Evolutionary conservation across 2,329 filamentous ascomycete species (phyloP), one percentile per base, ranked within the genome.

Genomic region (Aspergillus quadricinctus): DNA sequence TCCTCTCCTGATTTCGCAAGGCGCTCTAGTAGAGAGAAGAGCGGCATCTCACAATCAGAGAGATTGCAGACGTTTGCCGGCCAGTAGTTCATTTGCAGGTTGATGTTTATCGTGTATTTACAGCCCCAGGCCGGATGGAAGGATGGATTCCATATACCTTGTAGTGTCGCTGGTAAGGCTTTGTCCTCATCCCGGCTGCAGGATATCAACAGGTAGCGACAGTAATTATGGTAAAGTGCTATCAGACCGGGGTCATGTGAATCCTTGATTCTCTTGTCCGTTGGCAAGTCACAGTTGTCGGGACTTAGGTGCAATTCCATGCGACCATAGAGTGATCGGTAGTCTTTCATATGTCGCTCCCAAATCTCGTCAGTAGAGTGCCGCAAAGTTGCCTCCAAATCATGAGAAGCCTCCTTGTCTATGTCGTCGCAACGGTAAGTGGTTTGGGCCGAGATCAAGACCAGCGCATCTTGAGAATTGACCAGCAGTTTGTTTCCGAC

Each of bases 1-100:
- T 80, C 79, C 0, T 70, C 70, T 0, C 83, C 83, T 61, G 63
- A 57, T 27, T 41, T 57, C 58, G 66, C 60, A 59, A 74, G 68
- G 3, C 69, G 67, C 19, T 78, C 72, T n/a, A 37, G 66, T 1
- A 77, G 62, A 23, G 73, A 67, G 35, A 80, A 76, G 0, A 82
- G 54, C 0, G 79, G 77, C 1, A 68, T 53, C 19, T 78, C 72
- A 2, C 71, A 75, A 48, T 77, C 75, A 0, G 29, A 77, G 49
- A 81, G 75, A 0, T 81, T 72, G 0, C 80, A 82, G 52, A 81
- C 76, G 35, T 83, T 81, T 2, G 78, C 77, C 1, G 71, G 72
- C 82, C 83, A 86, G 59, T 85, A 79, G 57, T 85, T 85, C 83
- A 85, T 85, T 61, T 86, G 81, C 0, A 85, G 57, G 56, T 86